Conservation (phyloP, 176 grass and related monocot species). For the Zoysia japonica region DNA sequence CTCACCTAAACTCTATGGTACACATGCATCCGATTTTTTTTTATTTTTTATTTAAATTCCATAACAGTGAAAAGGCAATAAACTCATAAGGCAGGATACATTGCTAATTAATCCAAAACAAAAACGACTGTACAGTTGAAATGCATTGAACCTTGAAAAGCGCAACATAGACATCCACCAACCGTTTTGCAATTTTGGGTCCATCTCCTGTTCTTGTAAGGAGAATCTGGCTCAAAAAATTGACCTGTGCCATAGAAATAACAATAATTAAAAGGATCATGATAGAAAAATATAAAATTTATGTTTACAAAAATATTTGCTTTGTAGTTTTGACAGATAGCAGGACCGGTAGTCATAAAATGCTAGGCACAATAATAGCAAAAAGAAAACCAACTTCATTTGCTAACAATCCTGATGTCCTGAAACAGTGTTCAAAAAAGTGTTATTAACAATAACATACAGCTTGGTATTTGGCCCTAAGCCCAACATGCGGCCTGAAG, state of each 20-base stretch:
- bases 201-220: slow-evolving; percentile 80
- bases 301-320: slow-evolving; percentile 3
- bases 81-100: slow-evolving; percentile 20
- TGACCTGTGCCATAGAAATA: slow-evolving; percentile 63
- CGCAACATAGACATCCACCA: slow-evolving; percentile 91
- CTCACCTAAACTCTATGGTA: not conserved
- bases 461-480: slow-evolving; percentile 92
- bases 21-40: not conserved
- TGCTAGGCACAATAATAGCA: not conserved
- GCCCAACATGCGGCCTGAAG: slow-evolving; percentile 84
- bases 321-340: slow-evolving; percentile 12
- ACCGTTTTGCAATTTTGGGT: slow-evolving; percentile 82
- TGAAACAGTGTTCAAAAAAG: slow-evolving; percentile 33
- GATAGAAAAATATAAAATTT: not conserved
- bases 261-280: slow-evolving; percentile 32
- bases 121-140: slow-evolving; percentile 32
- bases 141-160: slow-evolving; percentile 76
- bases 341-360: slow-evolving; percentile 23
- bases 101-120: not conserved
- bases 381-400: slow-evolving; percentile 8
- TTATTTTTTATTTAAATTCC: not conserved
- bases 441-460: slow-evolving; percentile 58
- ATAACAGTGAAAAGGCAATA: slow-evolving; percentile 21
- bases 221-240: slow-evolving; percentile 91
- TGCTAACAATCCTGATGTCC: not conserved